These are phyloP conservation scores for Aegilops speltoides DNA, from an alignment of 176 grass and related monocot species.

Conservation along the genomic window DNA sequence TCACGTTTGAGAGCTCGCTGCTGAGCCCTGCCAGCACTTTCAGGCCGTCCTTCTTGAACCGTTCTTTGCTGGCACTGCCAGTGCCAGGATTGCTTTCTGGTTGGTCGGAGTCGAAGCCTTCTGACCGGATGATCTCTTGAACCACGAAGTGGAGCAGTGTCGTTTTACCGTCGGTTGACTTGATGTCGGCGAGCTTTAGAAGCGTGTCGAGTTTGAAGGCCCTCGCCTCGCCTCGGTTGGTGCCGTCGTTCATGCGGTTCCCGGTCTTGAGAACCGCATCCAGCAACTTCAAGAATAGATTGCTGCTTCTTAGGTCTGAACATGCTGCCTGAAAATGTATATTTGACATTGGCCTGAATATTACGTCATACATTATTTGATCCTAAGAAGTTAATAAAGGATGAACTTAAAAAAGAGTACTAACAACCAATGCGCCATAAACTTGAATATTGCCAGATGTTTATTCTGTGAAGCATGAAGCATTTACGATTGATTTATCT, in stretches of 20 bases:
- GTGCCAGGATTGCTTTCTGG: slow-evolving; percentile 21
- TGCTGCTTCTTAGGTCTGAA: slow-evolving; percentile 77
- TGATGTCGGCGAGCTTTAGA: slow-evolving; percentile 66
- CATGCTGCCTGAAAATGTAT: slow-evolving; percentile 74
- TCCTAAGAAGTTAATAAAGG: neutral
- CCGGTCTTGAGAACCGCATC: slow-evolving; percentile 61
- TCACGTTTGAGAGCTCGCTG: slow-evolving; percentile 73
- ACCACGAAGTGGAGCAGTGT: slow-evolving; percentile 79
- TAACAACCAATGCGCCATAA: neutral
- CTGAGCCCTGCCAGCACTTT: slow-evolving; percentile 54
- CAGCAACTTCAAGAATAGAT: slow-evolving; percentile 64
- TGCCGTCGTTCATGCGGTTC: slow-evolving; percentile 63
- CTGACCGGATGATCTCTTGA: slow-evolving; percentile 72
- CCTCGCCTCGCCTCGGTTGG: slow-evolving; percentile 44
- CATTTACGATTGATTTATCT: neutral
- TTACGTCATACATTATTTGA: neutral
- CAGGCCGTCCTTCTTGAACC: slow-evolving; percentile 63
- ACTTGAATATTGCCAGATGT: neutral
- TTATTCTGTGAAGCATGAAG: neutral
- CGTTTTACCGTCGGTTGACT: slow-evolving; percentile 57
- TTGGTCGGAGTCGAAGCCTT: slow-evolving; percentile 41
- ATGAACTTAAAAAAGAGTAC: neutral
- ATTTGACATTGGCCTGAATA: slow-evolving; percentile 32
- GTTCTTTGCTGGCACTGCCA: slow-evolving; percentile 53
- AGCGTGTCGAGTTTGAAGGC: slow-evolving; percentile 68